Base-by-base conservation (phyloP, 1,139 yeast species). In the Lodderomyces margitis region DNA sequence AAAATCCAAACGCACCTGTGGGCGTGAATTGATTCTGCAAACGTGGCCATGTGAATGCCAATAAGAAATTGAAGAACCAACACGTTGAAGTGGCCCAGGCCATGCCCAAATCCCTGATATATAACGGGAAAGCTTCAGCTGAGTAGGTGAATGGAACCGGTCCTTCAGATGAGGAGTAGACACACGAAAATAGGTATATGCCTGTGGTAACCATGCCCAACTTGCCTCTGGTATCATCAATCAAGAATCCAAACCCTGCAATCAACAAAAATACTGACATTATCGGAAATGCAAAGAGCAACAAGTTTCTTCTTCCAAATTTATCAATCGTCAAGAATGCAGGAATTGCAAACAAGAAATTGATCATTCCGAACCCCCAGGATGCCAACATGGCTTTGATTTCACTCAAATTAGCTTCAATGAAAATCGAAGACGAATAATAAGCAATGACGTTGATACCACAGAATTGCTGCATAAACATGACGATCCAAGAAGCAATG, bases 101-200 rank as follows among this genome's bases (percentile, higher is more conserved):
- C 83, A 89, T 86, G 44, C 95, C 95, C 41, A 87, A 67, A 55
- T 88, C 94, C 65, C 96, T 81, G 47, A 87, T 82, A 55, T 86
- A 86, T 51, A 87, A 72, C 43, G 94, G 91, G 72, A 87, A 87
- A 40, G 48, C 87, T 62, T 87, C 95, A 12, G 95, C 95, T 24
- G 94, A 83, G 58, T 87, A 86, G 2, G 94, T 85, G 68, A 87
- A 87, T 8, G 96, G 95, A 39, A 87, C 95, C n/a, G 95, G 95
- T 34, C 96, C 96, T 66, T 85, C 88, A 46, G 95, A 92, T 3
- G 87, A 81, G 0, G 94, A 85, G 63, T 87, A 87, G 50, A 85
- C 83, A 35, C 80, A 75, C 0, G 88, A 68, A 63, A 78, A 87
- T 34, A 87, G 59, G 58, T 87, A 87, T 46, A 87, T 81, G 52